Percentiles rank a stretch among this genome's conserved stretches.
These are phyloP conservation scores for Dissoconium aciculare DNA, from an alignment of 2,329 filamentous ascomycete genomes.

Conservation along the genomic window DNA sequence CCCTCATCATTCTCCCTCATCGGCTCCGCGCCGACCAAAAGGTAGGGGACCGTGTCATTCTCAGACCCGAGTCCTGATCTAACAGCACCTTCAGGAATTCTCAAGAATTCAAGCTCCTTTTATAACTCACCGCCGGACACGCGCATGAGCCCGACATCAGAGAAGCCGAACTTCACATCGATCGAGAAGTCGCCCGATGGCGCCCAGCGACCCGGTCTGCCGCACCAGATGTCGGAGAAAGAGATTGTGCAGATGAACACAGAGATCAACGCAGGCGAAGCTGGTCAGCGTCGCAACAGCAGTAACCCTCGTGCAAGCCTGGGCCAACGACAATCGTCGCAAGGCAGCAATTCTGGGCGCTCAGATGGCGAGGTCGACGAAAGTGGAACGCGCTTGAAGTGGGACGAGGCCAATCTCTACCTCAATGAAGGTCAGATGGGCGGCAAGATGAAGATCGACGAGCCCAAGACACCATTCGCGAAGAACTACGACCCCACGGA, in stretches of 20 bases:
- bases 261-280: conserved; percentile 70
- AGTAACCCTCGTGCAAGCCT: conserved; percentile 52
- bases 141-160: conserved; percentile 32
- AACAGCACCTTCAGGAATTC: conserved; percentile 50
- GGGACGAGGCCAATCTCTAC: conserved; percentile 97
- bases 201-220: conserved; percentile 25
- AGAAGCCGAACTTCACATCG: conserved; percentile 18
- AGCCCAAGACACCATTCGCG: conserved; percentile 95
- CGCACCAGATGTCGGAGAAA: conserved; percentile 51
- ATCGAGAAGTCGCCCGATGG: conserved; percentile 15
- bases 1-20: conserved; percentile 16
- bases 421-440: conserved; percentile 91
- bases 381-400: conserved; percentile 67
- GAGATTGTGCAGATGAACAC: conserved; percentile 92
- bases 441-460: conserved; percentile 96
- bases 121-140: conserved; percentile 37
- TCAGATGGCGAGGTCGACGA: conserved; percentile 34
- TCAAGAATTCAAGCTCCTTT: conserved; percentile 68
- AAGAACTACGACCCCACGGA: conserved; percentile 80
- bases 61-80: conserved; percentile 3
- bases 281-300: conserved; percentile 68
- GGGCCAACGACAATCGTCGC: conserved; percentile 56
- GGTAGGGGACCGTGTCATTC: conserved; percentile 18
- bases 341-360: conserved; percentile 10
- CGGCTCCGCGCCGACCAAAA: conserved; percentile 30